Evolutionary conservation across 768 basidiomycete species (phyloP).

Genomic region (Leucocoprinus birnbaumii): DNA sequence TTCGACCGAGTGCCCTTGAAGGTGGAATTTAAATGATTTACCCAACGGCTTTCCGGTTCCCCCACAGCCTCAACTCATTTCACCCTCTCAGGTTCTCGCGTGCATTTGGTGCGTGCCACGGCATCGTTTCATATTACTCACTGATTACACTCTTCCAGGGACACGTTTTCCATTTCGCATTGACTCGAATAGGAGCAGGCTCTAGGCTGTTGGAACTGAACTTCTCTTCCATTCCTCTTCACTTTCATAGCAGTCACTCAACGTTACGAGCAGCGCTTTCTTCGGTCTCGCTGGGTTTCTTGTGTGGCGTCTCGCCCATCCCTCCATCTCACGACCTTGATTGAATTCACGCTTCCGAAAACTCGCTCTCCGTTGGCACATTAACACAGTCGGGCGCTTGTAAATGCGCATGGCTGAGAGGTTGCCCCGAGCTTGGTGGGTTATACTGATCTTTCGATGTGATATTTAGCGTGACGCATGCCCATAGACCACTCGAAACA

Average conservation of each 20-base stretch:
- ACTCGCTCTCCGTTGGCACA: background rate
- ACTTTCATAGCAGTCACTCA: background rate
- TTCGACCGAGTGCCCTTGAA: background rate
- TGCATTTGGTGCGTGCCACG: background rate
- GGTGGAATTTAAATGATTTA: background rate
- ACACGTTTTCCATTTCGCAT: background rate
- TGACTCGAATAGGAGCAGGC: background rate
- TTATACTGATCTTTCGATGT: background rate
- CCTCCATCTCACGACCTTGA: background rate
- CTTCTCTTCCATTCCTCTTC: background rate
- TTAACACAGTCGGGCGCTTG: background rate
- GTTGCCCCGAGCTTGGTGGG: background rate
- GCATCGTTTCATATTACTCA: constrained; percentile 1
- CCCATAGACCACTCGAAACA: background rate
- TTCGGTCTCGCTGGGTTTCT: background rate
- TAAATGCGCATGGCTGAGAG: background rate
- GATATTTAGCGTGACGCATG: background rate
- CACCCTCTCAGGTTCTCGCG: background rate
- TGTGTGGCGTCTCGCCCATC: background rate
- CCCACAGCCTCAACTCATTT: background rate
- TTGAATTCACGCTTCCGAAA: background rate
- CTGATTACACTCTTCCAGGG: background rate
- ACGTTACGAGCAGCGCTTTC: background rate
- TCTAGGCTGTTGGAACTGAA: background rate
- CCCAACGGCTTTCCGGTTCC: background rate